Evolutionary conservation across 805 yeast genomes (phyloP), one percentile per base, ranked within the genome.

Genomic region (Candida takata): DNA sequence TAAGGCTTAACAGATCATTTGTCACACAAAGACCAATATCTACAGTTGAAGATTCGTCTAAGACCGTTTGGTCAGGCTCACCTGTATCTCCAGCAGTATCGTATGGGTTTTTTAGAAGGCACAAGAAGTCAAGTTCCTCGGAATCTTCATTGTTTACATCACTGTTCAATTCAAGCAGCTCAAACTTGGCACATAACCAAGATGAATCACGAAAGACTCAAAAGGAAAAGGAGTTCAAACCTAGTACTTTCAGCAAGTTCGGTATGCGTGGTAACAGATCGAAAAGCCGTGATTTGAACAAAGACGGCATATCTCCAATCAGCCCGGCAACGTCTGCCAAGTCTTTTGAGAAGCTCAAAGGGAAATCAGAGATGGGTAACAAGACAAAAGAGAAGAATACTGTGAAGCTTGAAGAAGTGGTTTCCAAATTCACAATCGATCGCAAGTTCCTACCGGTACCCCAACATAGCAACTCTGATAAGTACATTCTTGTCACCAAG

Each of bases 91-190:
- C 61, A 8, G 48, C 60, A 3, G 61, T 51, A 1, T 36, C 48
- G 3, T 49, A 61, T 26, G 70, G 71, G 19, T 67, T 80, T 35
- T 79, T 80, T 60, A 64, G 82, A 44, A 70, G 78, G 42, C 85
- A 79, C 47, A 68, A 72, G 32, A 69, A 83, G 38, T 70, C 80
- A n/a, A 72, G 69, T 33, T 77, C 84, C 0, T 71, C 79, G 0
- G 81, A 75, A 37, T 65, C 76, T 1, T 67, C 77, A 0, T 37
- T 65, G 2, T 55, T 66, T 38, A 65, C 59, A 21, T 47, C 60
- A 13, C 39, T 62, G 17, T 64, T 62, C 41, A 62, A 62, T 35
- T 64, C 67, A 33, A 61, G 69, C 10, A 52, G 59, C 5, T 34
- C 54, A 3, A 43, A 47, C 21, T 32, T 41, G 12, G 43, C 49